Evolutionary conservation across 495 filamentous ascomycete species (phyloP), one percentile per base, ranked within the genome.

Genomic region (Copromyces sp.): DNA sequence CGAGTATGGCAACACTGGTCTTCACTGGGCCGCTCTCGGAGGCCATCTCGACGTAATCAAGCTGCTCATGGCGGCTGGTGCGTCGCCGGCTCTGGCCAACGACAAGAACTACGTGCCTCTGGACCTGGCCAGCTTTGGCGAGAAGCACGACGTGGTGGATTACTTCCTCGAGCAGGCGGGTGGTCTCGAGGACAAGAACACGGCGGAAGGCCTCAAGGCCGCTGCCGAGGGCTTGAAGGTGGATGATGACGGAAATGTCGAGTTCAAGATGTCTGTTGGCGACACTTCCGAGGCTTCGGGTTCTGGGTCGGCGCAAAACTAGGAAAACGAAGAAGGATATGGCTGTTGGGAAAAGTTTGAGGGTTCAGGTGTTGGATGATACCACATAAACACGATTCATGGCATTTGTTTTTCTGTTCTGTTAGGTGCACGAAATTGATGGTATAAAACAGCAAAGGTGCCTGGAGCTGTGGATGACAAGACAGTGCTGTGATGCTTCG

Each of bases 11-110:
- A 97, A 97, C 82, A 97, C 95, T 12, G 86, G 93, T 1, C 82
- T 98, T 70, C 94, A 98, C 83, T 98, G 93, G 93, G 95, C 94
- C 0, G 90, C 93, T 1, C 83, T 97, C 72, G 95, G 95, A 74
- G 94, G 95, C 16, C 93, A 97, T 76, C 81, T 97, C 3, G 87
- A 87, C 39, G 87, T 89, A 32, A 94, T 97, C 14, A 92, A 95
- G 83, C 78, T 88, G 3, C 87, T 98, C 14, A 84, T 90, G 45
- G 88, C 89, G 6, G 78, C 77, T 5, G 80, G 80, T 3, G 92
- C 94, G 2, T 91, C 94, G 74, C 86, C 91, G 14, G 86, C 88
- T 35, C 83, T 92, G 37, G 87, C 86, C 78, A 98, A 98, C 75
- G 85, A 89, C 72, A 92, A 91, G 32, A 94, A 95, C 3, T 92